phyloP scores from a whole-genome alignment of 352 stramenopile genomes.

The Globisporangium apiculatum region DNA sequence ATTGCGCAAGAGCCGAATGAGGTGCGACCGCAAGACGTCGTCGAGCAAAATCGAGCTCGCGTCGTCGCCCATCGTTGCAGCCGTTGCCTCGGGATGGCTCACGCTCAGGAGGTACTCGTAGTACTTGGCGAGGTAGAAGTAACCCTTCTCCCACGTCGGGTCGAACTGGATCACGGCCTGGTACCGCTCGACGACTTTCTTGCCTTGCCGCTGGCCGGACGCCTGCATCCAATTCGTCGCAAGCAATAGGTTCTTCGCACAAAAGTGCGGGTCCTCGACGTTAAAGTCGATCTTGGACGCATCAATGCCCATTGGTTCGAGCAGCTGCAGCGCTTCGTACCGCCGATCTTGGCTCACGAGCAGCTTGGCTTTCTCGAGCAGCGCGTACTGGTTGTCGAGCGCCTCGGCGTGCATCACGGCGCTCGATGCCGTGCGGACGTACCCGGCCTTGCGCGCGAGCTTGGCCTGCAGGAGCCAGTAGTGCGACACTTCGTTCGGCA shows the following conservation, averaged over 20 bases:
- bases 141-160: constrained; percentile 92
- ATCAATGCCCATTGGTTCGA: constrained; percentile 79
- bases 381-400: constrained; percentile 64
- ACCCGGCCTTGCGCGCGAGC: constrained; percentile 76
- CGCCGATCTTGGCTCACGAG: constrained; percentile 77
- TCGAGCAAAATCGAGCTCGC: constrained; percentile 37
- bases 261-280: constrained; percentile 64
- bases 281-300: constrained; percentile 65
- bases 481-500: constrained; percentile 56
- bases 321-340: constrained; percentile 78
- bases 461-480: constrained; percentile 85
- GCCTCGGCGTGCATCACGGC: constrained; percentile 82
- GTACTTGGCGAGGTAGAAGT: constrained; percentile 88
- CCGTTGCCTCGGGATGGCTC: constrained; percentile 42
- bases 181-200: constrained; percentile 93
- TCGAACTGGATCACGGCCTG: constrained; percentile 92
- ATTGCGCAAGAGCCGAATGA: constrained; percentile 92
- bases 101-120: constrained; percentile 87
- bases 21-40: constrained; percentile 45
- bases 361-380: constrained; percentile 75
- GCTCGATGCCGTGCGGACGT: constrained; percentile 70
- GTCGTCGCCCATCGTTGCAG: constrained; percentile 30
- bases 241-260: constrained; percentile 88
- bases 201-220: constrained; percentile 89
- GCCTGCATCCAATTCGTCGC: constrained; percentile 96